Evolutionary conservation across 805 yeast genomes (phyloP).

Genomic region (Pichia heedii): DNA sequence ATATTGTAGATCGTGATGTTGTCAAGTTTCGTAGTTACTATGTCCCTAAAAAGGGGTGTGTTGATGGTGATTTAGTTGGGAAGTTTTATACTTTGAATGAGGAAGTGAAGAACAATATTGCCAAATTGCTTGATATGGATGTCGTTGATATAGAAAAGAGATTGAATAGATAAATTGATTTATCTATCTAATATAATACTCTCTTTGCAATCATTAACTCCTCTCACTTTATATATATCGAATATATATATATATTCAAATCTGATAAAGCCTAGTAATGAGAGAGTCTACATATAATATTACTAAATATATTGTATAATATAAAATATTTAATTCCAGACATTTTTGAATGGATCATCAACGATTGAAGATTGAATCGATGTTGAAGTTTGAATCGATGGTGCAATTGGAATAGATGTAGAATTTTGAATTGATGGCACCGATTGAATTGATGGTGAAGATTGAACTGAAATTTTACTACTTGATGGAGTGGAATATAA

Average conservation of each 20-base stretch:
- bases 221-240: neutral
- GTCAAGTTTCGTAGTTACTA: constrained; percentile 66
- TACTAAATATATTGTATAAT: neutral
- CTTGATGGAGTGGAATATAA: constrained; percentile 63
- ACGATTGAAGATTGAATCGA: constrained; percentile 8
- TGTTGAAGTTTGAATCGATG: neutral
- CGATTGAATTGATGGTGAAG: no score
- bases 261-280: no score
- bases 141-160: constrained; percentile 43
- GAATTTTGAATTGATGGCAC: neutral
- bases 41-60: constrained; percentile 63
- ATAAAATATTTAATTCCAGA: constrained; percentile 18
- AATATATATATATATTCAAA: no score
- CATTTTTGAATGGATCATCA: constrained; percentile 26
- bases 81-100: constrained; percentile 32
- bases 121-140: constrained; percentile 35
- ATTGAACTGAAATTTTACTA: neutral
- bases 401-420: neutral
- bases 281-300: no score
- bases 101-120: constrained; percentile 30
- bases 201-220: no score
- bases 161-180: constrained; percentile 43
- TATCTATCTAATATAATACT: constrained; percentile 16
- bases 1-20: constrained; percentile 55
- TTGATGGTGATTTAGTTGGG: constrained; percentile 88